A percentile compares a stretch with the other conserved stretches of the same genome.
These are phyloP conservation scores for Aspergillus aculeatinus DNA, from an alignment of 2,329 filamentous ascomycete genomes.

Conservation along the genomic window DNA sequence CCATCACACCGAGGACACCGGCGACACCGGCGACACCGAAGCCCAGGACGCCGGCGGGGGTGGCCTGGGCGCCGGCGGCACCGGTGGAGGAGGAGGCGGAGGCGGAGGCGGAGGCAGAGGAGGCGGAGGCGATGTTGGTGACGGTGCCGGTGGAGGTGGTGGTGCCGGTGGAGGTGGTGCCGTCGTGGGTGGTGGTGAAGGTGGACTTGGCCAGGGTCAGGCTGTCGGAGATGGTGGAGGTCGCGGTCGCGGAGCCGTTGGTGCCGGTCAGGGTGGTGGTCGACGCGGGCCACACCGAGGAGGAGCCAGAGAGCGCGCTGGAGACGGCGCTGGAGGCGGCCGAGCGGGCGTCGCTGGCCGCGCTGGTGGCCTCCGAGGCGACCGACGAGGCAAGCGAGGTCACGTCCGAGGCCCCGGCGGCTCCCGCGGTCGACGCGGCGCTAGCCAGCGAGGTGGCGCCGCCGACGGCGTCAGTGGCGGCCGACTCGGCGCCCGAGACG, in stretches of 20 bases:
- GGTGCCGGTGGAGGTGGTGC: background rate
- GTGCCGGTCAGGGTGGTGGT: background rate
- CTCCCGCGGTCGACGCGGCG: background rate
- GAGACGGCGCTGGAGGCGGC: background rate
- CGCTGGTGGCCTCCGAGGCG: background rate
- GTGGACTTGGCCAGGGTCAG: background rate
- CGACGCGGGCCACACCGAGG: background rate
- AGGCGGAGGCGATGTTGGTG: slow-evolving; percentile 12
- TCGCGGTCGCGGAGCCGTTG: background rate
- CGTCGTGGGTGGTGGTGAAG: background rate
- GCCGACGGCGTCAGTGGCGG: background rate
- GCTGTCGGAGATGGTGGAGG: background rate
- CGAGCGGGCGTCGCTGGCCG: background rate
- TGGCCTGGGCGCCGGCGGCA: slow-evolving; percentile 22
- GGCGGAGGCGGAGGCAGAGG: slow-evolving; percentile 14
- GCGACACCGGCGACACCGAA: slow-evolving; percentile 23
- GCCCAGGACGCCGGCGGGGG: slow-evolving; percentile 9
- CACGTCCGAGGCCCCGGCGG: background rate
- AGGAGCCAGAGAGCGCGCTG: background rate
- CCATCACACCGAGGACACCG: slow-evolving; percentile 33
- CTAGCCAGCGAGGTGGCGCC: background rate
- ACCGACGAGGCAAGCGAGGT: background rate
- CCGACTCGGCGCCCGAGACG: background rate
- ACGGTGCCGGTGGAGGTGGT: background rate
- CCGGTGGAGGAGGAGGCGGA: slow-evolving; percentile 16